phyloP scores from a whole-genome alignment of 2,329 filamentous ascomycete genomes.

The Fusarium lateritium region DNA sequence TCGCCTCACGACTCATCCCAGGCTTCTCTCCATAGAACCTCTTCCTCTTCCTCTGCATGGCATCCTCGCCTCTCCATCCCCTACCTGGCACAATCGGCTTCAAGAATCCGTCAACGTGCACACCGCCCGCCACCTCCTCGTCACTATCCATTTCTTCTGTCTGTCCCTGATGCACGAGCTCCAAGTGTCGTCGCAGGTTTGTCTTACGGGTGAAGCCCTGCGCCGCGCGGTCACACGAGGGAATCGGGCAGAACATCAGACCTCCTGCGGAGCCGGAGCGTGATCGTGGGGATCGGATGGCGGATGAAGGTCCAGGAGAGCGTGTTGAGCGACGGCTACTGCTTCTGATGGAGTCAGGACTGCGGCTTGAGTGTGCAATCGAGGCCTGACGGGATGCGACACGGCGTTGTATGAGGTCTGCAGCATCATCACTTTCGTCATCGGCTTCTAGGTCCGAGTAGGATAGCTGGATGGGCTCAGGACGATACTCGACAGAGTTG shows the following conservation, averaged over 20 bases:
- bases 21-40: constrained; percentile 43
- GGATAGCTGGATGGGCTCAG: constrained; percentile 47
- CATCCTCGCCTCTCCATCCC: constrained; percentile 63
- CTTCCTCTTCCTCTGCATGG: constrained; percentile 49
- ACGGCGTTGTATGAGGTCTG: constrained; percentile 50
- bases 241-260: constrained; percentile 56
- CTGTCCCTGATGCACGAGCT: constrained; percentile 57
- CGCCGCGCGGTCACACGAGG: constrained; percentile 55
- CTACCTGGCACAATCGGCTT: constrained; percentile 65
- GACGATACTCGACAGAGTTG: constrained; percentile 50
- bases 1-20: constrained; percentile 29
- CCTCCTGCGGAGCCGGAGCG: constrained; percentile 53
- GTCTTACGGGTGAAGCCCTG: constrained; percentile 55
- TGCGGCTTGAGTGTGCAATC: constrained; percentile 48
- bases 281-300: constrained; percentile 35
- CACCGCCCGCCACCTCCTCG: constrained; percentile 71
- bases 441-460: constrained; percentile 44
- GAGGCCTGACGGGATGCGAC: constrained; percentile 52
- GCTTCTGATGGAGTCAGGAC: constrained; percentile 44
- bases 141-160: constrained; percentile 58
- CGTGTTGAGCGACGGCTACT: constrained; percentile 43
- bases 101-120: constrained; percentile 79
- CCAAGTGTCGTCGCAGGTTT: constrained; percentile 58
- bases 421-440: constrained; percentile 47
- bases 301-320: constrained; percentile 30